Conservation (phyloP, 768 basidiomycete genomes). For the Leccinum longicurvipes region DNA sequence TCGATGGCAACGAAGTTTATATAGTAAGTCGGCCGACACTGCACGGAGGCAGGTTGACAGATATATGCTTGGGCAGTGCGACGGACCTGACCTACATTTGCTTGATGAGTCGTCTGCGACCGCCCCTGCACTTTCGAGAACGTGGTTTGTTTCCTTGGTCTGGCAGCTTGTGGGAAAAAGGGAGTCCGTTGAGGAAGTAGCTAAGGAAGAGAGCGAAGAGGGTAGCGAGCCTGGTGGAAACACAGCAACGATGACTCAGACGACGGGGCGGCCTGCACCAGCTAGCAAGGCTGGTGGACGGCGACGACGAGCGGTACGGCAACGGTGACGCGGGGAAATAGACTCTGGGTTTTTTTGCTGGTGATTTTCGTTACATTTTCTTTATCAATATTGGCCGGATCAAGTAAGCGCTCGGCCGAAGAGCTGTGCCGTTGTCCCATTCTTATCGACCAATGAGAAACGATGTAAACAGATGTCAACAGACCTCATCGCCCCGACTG, state of each 20-base stretch:
- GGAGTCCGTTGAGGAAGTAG: constrained; percentile 21
- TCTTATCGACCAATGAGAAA: constrained; percentile 33
- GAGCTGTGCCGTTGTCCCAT: not conserved
- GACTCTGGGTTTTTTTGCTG: not conserved
- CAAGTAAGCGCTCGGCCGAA: constrained; percentile 8
- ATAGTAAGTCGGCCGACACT: constrained; percentile 50
- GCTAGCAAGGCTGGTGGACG: constrained; percentile 59
- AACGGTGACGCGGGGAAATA: constrained; percentile 34
- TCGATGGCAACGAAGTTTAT: constrained; percentile 72
- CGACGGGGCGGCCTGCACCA: constrained; percentile 32
- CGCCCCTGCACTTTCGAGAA: constrained; percentile 54
- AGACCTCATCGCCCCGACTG: constrained; percentile 8
- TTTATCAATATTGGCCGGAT: not conserved
- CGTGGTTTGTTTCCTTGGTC: constrained; percentile 64
- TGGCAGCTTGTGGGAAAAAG: constrained; percentile 17
- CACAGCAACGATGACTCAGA: constrained; percentile 32
- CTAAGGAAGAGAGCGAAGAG: constrained; percentile 38
- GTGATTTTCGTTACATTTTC: not conserved
- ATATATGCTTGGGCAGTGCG: constrained; percentile 43
- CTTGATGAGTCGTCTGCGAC: constrained; percentile 58
- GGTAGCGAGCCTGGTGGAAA: constrained; percentile 45
- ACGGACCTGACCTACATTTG: constrained; percentile 52
- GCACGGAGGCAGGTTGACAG: constrained; percentile 9
- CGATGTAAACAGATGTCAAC: constrained; percentile 26
- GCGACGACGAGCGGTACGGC: constrained; percentile 56